Conservation (phyloP, 495 filamentous ascomycete genomes). For the Aspergillus hancockii region DNA sequence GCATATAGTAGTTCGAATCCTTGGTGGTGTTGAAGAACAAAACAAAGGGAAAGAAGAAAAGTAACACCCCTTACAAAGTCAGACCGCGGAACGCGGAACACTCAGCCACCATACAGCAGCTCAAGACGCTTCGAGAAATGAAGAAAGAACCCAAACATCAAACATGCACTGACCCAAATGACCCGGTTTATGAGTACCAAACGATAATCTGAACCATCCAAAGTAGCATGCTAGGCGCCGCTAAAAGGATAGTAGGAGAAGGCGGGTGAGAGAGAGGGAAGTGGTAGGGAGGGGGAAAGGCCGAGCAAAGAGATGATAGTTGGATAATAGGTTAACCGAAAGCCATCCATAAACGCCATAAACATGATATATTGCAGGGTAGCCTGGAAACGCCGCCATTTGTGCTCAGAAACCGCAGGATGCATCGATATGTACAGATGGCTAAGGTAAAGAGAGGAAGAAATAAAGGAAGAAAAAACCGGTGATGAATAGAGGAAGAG, state of each 20-base stretch:
- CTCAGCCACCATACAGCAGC: not conserved
- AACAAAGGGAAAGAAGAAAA: not conserved
- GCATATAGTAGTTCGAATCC: not conserved
- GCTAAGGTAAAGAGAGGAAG: slow-evolving; percentile 6
- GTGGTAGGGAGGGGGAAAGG: not conserved
- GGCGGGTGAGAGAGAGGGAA: slow-evolving; percentile 1
- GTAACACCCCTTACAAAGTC: not conserved
- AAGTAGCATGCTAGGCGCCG: not conserved
- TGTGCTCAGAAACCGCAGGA: slow-evolving; percentile 8
- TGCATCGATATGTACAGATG: slow-evolving; percentile 14
- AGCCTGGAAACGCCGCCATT: slow-evolving; percentile 4
- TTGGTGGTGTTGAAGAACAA: not conserved
- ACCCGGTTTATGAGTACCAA: not conserved
- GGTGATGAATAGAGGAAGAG: slow-evolving; percentile 1
- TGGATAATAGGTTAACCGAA: slow-evolving; percentile 4
- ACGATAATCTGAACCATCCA: not conserved
- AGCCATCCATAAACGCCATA: slow-evolving; percentile 6
- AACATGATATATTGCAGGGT: not conserved
- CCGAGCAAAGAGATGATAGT: slow-evolving; percentile 4
- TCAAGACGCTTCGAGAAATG: not conserved
- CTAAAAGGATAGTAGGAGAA: not conserved
- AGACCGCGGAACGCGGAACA: not conserved
- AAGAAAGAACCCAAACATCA: not conserved
- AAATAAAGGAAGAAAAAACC: slow-evolving; percentile 6
- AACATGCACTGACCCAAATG: not conserved